Evolutionary conservation across 1,284 basidiomycete species (phyloP).

Genomic region (Pseudozyma sp.): DNA sequence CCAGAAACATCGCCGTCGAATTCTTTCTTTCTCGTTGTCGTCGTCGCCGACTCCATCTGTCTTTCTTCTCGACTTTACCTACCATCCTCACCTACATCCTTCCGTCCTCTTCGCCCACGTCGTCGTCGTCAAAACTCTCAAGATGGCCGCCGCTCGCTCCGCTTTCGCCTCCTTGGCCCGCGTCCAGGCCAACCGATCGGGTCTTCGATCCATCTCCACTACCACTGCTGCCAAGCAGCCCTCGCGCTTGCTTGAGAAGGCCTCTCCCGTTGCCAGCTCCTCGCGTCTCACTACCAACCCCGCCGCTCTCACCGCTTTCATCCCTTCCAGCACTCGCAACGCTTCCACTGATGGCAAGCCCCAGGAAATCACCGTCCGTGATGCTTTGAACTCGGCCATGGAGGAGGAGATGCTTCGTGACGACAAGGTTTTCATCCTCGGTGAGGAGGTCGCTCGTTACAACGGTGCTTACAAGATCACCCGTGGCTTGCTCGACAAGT

Average conservation of each 20-base stretch:
- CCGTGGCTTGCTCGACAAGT: conserved; percentile 96
- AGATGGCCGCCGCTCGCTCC: conserved; percentile 47
- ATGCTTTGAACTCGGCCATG: conserved; percentile 97
- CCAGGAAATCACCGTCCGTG: conserved; percentile 92
- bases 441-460: conserved; percentile 98
- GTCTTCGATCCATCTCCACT: conserved; percentile 40
- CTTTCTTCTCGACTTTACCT: conserved; percentile 1
- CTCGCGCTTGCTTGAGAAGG: conserved; percentile 40
- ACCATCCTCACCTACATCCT: conserved; percentile 6
- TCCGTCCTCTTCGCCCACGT: conserved; percentile 5
- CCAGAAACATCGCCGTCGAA: neutral
- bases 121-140: conserved; percentile 2
- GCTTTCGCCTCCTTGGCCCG: conserved; percentile 52
- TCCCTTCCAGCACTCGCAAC: conserved; percentile 50
- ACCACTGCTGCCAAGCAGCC: conserved; percentile 46
- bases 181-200: conserved; percentile 33
- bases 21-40: neutral
- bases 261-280: conserved; percentile 43
- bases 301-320: conserved; percentile 46
- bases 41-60: neutral
- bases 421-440: conserved; percentile 92
- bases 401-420: conserved; percentile 99
- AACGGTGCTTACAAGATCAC: conserved; percentile 95
- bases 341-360: conserved; percentile 56
- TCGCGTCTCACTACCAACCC: conserved; percentile 50